Base-by-base conservation (phyloP, 495 filamentous ascomycete species). In the Terfezia boudieri region DNA sequence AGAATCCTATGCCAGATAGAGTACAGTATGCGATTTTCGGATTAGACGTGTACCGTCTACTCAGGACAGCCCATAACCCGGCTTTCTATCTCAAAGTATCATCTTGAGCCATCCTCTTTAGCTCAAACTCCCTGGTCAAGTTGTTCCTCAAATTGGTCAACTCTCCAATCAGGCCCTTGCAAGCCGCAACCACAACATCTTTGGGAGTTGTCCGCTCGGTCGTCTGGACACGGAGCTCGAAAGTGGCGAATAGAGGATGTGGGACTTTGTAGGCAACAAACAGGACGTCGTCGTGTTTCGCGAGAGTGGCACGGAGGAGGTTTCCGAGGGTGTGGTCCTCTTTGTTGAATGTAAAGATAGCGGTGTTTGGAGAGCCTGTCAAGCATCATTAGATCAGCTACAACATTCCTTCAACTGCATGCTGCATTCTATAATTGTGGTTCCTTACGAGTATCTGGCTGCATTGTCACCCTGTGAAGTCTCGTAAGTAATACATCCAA, bases 271-370 rank as follows among this genome's bases (percentile, higher is more conserved):
- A 96, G 4, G 77, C 90, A 49, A 86, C 79, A 69, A 94, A 90
- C 57, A 77, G 67, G 55, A 96, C 85, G 64, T 93, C 77, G 10
- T 74, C 71, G 52, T 80, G 80, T 64, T 84, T 79, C 61, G 85
- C 74, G 49, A 96, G 82, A 57, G 84, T 83, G 52, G 80, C 76
- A 55, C 79, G 76, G 46, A 99, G 76, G 56, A 96, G 74, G 65
- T 96, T 95, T 56, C 79, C 90, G 49, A 99, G 75, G 0, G 92
- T 96, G 68, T 96, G 90, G 65, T 99, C 92, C 65, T 99, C 92
- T 68, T 94, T 95, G 66, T 85, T 80, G 70, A 99, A 82, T 53
- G 80, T 82, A 71, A 99, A 96, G 65, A 93, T 82, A 16, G 86
- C 81, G 60, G 78, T 73, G 71, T 92, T 76, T 61, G 88, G 72